Evolutionary conservation across 148 eudicot genomes (phyloP).

Genomic region (Suaeda aralocaspica): DNA sequence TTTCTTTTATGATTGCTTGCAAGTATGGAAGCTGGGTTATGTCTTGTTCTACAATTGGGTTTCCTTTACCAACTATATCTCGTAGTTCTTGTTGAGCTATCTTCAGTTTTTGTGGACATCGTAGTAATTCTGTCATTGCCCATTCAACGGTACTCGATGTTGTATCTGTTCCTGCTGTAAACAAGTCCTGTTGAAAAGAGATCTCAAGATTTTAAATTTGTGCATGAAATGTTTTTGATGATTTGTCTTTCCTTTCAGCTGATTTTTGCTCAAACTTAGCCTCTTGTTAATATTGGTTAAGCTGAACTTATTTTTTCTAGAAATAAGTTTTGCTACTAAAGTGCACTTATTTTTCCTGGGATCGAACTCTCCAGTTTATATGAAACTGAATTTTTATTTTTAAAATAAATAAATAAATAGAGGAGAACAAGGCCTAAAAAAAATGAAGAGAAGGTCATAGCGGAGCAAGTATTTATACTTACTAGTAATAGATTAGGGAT

Average conservation of each 20-base stretch:
- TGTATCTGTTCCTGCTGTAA: too few species aligned
- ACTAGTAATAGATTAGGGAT: slow-evolving; percentile 34
- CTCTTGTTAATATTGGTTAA: too few species aligned
- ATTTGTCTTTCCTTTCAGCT: too few species aligned
- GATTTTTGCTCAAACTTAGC: too few species aligned
- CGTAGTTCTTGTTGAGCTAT: slow-evolving; percentile 29
- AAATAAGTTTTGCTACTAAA: too few species aligned
- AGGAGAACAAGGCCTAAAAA: too few species aligned
- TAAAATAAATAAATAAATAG: too few species aligned
- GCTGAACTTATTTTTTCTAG: too few species aligned
- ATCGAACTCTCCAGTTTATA: too few species aligned
- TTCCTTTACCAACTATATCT: slow-evolving; percentile 23
- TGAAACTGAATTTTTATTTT: too few species aligned
- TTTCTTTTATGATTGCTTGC: slow-evolving; percentile 36
- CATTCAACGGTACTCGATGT: slow-evolving; percentile 43
- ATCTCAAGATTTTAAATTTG: slow-evolving; percentile 13
- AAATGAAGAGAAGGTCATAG: too few species aligned
- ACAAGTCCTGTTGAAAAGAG: slow-evolving; percentile 30
- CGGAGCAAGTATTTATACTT: not conserved
- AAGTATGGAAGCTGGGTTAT: slow-evolving; percentile 27
- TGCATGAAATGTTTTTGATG: not conserved
- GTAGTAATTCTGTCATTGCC: slow-evolving; percentile 44
- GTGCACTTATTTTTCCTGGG: too few species aligned
- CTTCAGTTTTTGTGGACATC: slow-evolving; percentile 24
- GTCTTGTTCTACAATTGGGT: slow-evolving; percentile 26